Percentiles rank a stretch among this genome's conserved stretches.
These are phyloP conservation scores for Micractinium conductrix DNA, from an alignment of 139 green algal genomes.

Conservation along the genomic window DNA sequence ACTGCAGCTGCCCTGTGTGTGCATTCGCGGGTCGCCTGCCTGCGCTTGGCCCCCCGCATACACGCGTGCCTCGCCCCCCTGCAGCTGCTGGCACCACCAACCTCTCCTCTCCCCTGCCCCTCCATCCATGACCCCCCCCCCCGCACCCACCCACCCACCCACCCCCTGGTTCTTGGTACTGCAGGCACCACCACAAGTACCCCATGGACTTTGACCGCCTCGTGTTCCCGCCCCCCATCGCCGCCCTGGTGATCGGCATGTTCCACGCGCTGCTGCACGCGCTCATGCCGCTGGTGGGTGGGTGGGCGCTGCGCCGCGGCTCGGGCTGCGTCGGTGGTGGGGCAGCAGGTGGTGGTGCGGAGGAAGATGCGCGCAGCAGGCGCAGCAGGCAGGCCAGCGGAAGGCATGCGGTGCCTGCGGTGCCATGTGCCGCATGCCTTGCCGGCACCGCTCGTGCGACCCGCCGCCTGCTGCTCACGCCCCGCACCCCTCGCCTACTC, in stretches of 20 bases:
- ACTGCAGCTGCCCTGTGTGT: not conserved
- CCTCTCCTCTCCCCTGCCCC: no score
- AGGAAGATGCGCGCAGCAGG: no score
- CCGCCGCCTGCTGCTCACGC: not conserved
- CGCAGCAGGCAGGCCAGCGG: no score
- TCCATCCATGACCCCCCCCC: no score
- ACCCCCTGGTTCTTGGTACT: constrained; percentile 70
- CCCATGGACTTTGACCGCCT: constrained; percentile 87
- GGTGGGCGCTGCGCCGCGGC: no score
- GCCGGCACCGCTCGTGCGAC: not conserved
- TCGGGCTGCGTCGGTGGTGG: no score
- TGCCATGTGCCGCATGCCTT: no score
- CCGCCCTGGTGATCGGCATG: constrained; percentile 50
- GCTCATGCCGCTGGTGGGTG: constrained; percentile 14
- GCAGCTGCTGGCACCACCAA: constrained; percentile 81
- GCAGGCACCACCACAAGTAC: constrained; percentile 92
- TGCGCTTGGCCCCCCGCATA: not conserved
- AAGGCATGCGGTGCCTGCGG: no score
- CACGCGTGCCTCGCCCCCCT: no score
- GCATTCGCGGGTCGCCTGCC: not conserved
- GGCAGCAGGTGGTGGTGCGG: no score
- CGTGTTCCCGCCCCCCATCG: constrained; percentile 90
- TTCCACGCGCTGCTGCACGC: constrained; percentile 40
- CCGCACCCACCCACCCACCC: no score
- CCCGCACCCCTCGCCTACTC: not conserved